phyloP scores from a whole-genome alignment of 2,329 filamentous ascomycete genomes.

The Amylocarpus encephaloides region DNA sequence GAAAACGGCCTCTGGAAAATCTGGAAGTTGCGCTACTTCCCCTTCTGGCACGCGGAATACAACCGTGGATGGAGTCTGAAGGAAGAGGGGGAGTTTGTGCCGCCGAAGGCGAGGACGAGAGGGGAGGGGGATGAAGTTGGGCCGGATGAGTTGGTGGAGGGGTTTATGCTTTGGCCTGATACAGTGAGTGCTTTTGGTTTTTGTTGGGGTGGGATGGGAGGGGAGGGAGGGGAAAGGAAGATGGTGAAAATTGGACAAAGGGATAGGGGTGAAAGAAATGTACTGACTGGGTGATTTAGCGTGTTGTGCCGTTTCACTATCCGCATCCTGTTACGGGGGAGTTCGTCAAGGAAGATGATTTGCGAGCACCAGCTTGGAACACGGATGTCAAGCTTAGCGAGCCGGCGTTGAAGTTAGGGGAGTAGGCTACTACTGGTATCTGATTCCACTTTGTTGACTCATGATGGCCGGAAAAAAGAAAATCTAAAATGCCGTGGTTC shows the following conservation, averaged over 20 bases:
- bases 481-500: not conserved
- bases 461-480: not conserved
- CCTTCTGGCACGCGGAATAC: slow-evolving; percentile 50
- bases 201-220: not conserved
- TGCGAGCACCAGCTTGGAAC: slow-evolving; percentile 1
- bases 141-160: slow-evolving; percentile 45
- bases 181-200: slow-evolving; percentile 36
- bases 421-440: not conserved
- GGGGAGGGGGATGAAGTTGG: slow-evolving; percentile 43
- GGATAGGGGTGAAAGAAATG: not conserved
- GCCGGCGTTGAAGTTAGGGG: slow-evolving; percentile 4
- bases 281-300: not conserved
- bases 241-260: too few species aligned
- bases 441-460: not conserved
- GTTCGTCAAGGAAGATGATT: slow-evolving; percentile 2
- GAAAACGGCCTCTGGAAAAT: slow-evolving; percentile 49
- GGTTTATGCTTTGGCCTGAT: slow-evolving; percentile 49
- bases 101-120: slow-evolving; percentile 42
- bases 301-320: slow-evolving; percentile 10
- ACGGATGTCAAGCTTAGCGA: slow-evolving; percentile 3
- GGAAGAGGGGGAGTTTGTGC: slow-evolving; percentile 44
- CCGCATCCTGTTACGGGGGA: slow-evolving; percentile 5
- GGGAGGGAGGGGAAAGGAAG: not conserved
- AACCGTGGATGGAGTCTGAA: slow-evolving; percentile 49
- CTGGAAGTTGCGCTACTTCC: slow-evolving; percentile 48